Evolutionary conservation across 176 grass and related monocot species (phyloP), one percentile per base, ranked within the genome.

Genomic region (Echinochloa phyllopogon): DNA sequence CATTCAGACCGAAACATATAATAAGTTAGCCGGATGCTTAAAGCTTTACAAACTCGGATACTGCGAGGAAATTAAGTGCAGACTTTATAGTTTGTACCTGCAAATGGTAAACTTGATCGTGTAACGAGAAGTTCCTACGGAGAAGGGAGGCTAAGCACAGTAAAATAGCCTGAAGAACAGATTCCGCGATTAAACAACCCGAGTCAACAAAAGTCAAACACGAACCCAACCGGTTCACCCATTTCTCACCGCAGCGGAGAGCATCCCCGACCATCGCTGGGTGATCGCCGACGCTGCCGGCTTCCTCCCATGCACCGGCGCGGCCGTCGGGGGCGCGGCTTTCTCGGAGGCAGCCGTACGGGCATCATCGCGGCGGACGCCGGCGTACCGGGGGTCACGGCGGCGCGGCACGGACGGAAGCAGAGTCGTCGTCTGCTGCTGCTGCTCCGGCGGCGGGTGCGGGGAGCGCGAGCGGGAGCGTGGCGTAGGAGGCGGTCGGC

Each of bases 71-170:
- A 58, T 14, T 74, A 38, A 53, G 76, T 2, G 37, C 2, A 11
- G 52, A 10, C 25, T 27, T 33, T 33, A 2, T 33, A 33, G 29
- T 33, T 33, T 45, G 43, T 82, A 94, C 92, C 87, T 85, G 82
- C 82, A 94, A 79, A 76, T 51, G 59, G 62, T 87, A 63, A 70
- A 92, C 77, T 61, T 92, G 77, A 36, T 85, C 83, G 18, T 94
- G 82, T 29, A 94, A 65, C 13, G 82, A 89, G 82, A 89, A 83
- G 87, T 92, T 94, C 69, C 83, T 79, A 41, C 76, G 87, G 55
- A 92, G 84, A 79, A 94, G 87, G 47, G 84, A 92, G 23, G 77
- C 71, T 13, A 94, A 60, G 77, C 76, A 89, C 25, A 81, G 75
- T 12, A 92, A 6, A 79, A 87, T 61, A 72, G 84, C 56, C 92